Percentiles rank a stretch among this genome's conserved stretches.
Evolutionary conservation across 768 basidiomycete species (phyloP).

Genomic region (Fibroporia radiculosa): DNA sequence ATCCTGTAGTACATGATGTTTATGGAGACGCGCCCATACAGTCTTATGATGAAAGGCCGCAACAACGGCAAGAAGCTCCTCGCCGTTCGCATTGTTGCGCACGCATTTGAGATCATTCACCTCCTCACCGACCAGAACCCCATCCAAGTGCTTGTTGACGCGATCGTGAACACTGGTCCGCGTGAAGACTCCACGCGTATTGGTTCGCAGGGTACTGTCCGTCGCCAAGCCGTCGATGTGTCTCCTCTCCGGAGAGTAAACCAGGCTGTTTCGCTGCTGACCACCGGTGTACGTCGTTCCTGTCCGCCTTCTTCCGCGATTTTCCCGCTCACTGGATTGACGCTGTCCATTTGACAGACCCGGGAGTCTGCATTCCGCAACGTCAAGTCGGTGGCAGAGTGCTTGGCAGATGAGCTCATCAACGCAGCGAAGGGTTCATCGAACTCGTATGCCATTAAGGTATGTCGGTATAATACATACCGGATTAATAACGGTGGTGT

Average conservation of each 20-base stretch:
- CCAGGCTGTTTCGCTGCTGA: conserved; percentile 92
- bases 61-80: conserved; percentile 99
- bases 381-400: conserved; percentile 98
- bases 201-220: conserved; percentile 98
- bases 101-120: conserved; percentile 99
- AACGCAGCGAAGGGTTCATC: conserved; percentile 99
- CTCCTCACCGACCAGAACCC: conserved; percentile 99
- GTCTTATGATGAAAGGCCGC: conserved; percentile 99
- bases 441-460: conserved; percentile 99
- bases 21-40: conserved; percentile 23
- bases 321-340: neutral
- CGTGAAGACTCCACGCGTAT: conserved; percentile 99
- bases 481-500: no score
- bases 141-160: conserved; percentile 96
- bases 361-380: conserved; percentile 99
- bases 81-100: conserved; percentile 97
- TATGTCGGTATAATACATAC: conserved; percentile 28
- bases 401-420: conserved; percentile 98
- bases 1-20: neutral
- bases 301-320: neutral
- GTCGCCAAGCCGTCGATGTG: conserved; percentile 99
- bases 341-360: conserved; percentile 45
- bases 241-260: conserved; percentile 97
- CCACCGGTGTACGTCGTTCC: conserved; percentile 84
- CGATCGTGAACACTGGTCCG: conserved; percentile 99